A percentile compares a stretch with the other conserved stretches of the same genome.
phyloP scores from a whole-genome alignment of 1,284 basidiomycete genomes.

The Ceratobasidium sp. region DNA sequence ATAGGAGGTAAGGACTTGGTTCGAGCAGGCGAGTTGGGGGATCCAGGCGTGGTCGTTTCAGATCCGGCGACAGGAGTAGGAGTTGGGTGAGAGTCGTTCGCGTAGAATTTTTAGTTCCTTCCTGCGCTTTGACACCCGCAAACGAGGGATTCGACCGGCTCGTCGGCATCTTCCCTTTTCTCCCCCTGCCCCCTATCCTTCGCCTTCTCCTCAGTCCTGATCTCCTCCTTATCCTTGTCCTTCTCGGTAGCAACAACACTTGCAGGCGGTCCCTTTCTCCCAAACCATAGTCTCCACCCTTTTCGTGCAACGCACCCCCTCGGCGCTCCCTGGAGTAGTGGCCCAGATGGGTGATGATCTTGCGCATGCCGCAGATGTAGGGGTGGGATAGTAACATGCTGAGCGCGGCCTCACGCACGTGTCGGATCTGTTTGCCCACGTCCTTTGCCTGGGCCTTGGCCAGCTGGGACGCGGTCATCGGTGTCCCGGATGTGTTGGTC shows the following conservation, averaged over 20 bases:
- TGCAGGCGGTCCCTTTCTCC: slow-evolving; percentile 61
- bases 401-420: slow-evolving; percentile 93
- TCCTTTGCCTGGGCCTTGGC: slow-evolving; percentile 90
- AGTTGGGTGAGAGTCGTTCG: slow-evolving; percentile 54
- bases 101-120: slow-evolving; percentile 14
- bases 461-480: slow-evolving; percentile 69
- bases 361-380: slow-evolving; percentile 99
- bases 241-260: slow-evolving; percentile 57
- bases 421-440: slow-evolving; percentile 95
- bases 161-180: slow-evolving; percentile 51
- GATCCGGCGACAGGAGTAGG: not conserved
- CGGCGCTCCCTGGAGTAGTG: slow-evolving; percentile 83
- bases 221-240: slow-evolving; percentile 49
- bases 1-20: slow-evolving; percentile 78
- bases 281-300: slow-evolving; percentile 81
- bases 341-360: slow-evolving; percentile 95
- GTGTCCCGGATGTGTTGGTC: slow-evolving; percentile 61
- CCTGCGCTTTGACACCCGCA: slow-evolving; percentile 17
- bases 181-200: slow-evolving; percentile 52
- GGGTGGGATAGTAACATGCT: slow-evolving; percentile 97
- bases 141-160: slow-evolving; percentile 39
- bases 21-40: not conserved
- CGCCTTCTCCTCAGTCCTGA: too few species aligned
- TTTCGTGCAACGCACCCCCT: slow-evolving; percentile 76
- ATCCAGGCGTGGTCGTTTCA: not conserved